Conservation (phyloP, 495 filamentous ascomycete species). For the Penicillium lagena region DNA sequence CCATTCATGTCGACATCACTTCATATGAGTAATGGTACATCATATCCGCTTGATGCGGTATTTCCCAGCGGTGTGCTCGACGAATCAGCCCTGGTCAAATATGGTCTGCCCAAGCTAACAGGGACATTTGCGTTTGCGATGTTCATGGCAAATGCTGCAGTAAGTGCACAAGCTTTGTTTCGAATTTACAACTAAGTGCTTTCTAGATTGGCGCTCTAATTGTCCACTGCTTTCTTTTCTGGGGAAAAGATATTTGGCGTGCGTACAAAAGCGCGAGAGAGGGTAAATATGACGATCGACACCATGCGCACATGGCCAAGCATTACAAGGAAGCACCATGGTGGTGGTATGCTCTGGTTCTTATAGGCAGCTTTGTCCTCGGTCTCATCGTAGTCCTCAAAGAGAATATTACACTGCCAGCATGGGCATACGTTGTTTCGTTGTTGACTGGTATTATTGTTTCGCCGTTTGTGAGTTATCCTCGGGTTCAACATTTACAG, state of each 20-base stretch:
- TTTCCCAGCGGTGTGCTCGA: constrained; percentile 31
- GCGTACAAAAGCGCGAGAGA: constrained; percentile 21
- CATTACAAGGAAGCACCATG: constrained; percentile 46
- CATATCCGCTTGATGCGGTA: constrained; percentile 23
- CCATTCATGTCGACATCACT: constrained; percentile 24
- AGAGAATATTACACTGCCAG: constrained; percentile 44
- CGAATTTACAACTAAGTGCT: neutral
- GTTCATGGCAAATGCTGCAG: constrained; percentile 28
- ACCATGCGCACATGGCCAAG: constrained; percentile 37
- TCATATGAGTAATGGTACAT: constrained; percentile 8
- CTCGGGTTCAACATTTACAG: too few species aligned
- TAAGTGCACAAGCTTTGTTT: constrained; percentile 4
- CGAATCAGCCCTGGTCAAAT: constrained; percentile 16
- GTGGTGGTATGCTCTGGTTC: constrained; percentile 47
- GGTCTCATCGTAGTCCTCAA: constrained; percentile 42
- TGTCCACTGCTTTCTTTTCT: constrained; percentile 28
- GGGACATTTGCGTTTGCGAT: constrained; percentile 32
- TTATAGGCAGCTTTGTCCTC: constrained; percentile 41
- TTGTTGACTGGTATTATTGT: constrained; percentile 23
- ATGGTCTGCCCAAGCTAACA: constrained; percentile 36
- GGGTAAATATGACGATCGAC: constrained; percentile 32
- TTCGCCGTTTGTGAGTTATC: constrained; percentile 24
- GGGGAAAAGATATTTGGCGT: constrained; percentile 23
- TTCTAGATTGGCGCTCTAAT: constrained; percentile 28
- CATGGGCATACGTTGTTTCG: constrained; percentile 49